A percentile compares a stretch with the other conserved stretches of the same genome.
Evolutionary conservation across 345 rosid species (phyloP).

Genomic region (Streptanthus diversifolius): DNA sequence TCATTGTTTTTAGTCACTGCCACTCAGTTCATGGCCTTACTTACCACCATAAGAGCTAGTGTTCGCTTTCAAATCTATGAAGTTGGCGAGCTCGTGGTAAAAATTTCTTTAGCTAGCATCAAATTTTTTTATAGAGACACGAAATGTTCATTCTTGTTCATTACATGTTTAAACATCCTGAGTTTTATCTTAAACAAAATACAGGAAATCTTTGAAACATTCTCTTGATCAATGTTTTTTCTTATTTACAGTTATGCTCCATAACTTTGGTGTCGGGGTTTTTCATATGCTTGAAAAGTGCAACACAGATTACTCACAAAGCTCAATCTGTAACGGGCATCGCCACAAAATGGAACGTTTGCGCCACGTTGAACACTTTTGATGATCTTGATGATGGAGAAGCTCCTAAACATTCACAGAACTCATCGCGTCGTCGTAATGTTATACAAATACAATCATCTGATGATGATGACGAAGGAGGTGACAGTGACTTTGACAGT

Average conservation of each 20-base stretch:
- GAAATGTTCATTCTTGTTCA: too few species aligned
- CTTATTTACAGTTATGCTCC: conserved; percentile 60
- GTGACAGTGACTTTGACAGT: conserved; percentile 52
- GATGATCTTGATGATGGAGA: conserved; percentile 54
- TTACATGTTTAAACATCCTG: background rate
- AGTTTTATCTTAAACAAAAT: too few species aligned
- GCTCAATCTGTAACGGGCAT: conserved; percentile 71
- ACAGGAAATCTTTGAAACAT: background rate
- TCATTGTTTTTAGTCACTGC: conserved; percentile 65
- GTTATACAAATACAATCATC: conserved; percentile 36
- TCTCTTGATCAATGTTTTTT: background rate
- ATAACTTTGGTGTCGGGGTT: conserved; percentile 67
- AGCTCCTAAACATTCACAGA: conserved; percentile 40
- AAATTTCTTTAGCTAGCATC: background rate
- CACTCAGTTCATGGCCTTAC: conserved; percentile 61
- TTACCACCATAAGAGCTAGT: conserved; percentile 49
- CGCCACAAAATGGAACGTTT: conserved; percentile 77
- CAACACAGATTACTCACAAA: conserved; percentile 76
- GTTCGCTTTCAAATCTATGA: conserved; percentile 56
- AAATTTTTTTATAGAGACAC: too few species aligned
- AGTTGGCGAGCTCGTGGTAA: conserved; percentile 74
- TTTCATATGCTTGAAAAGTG: conserved; percentile 73
- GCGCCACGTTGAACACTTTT: conserved; percentile 62
- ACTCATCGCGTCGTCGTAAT: conserved; percentile 26
- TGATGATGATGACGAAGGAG: conserved; percentile 58